Evolutionary conservation across 106 monocot genomes (phyloP).

Genomic region (Agapanthus africanus): DNA sequence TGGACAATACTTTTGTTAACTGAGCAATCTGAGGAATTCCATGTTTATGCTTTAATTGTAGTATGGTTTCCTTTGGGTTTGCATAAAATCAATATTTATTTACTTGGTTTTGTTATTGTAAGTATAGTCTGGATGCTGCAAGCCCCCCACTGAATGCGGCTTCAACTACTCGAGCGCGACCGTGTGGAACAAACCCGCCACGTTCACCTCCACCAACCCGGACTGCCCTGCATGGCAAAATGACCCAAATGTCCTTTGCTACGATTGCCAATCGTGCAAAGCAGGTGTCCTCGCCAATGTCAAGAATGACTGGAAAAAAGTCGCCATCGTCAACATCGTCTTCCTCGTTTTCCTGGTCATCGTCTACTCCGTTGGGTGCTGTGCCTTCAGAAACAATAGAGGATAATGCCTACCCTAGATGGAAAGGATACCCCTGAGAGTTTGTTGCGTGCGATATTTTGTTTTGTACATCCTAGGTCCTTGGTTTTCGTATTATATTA

Average conservation of each 20-base stretch:
- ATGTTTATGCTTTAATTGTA: too few relatives aligned
- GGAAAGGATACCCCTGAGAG: constrained; percentile 23
- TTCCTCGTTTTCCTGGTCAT: constrained; percentile 28
- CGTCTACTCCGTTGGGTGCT: constrained; percentile 42
- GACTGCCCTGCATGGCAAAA: constrained; percentile 33
- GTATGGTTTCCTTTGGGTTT: too few relatives aligned
- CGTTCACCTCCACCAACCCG: constrained; percentile 10
- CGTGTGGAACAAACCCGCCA: constrained; percentile 16
- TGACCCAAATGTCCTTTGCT: constrained; percentile 24
- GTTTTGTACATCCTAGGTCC: too few relatives aligned
- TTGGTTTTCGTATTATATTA: too few relatives aligned
- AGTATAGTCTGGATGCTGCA: constrained; percentile 50
- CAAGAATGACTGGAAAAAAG: constrained; percentile 45
- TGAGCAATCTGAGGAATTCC: too few relatives aligned
- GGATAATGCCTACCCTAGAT: constrained; percentile 21
- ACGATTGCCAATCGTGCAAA: constrained; percentile 33
- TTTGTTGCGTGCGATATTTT: too few relatives aligned
- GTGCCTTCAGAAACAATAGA: constrained; percentile 41
- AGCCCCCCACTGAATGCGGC: constrained; percentile 29
- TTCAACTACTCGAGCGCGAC: constrained; percentile 22
- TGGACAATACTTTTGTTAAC: too few relatives aligned
- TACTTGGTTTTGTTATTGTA: too few relatives aligned
- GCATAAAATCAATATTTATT: too few relatives aligned
- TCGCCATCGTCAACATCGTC: constrained; percentile 30
- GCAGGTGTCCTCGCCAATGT: constrained; percentile 42